A percentile compares a stretch with the other conserved stretches of the same genome.
phyloP scores from a whole-genome alignment of 176 grass and related monocot genomes.

The Musa beccarii region DNA sequence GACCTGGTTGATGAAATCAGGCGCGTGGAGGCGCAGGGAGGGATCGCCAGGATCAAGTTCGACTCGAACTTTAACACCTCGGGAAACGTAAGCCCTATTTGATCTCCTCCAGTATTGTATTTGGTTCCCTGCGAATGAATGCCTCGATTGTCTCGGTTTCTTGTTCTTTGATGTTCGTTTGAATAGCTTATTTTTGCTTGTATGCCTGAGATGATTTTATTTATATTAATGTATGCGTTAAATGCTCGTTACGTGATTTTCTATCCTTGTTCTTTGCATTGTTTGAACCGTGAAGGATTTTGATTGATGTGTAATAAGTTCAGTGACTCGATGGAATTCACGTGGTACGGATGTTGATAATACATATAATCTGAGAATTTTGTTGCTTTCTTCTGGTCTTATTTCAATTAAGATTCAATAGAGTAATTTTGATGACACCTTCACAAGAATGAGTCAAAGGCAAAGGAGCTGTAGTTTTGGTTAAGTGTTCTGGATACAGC shows the following conservation, averaged over 20 bases:
- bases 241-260: too few relatives aligned
- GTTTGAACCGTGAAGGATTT: neutral
- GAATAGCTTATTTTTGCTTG: neutral
- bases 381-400: too few relatives aligned
- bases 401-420: too few relatives aligned
- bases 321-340: too few relatives aligned
- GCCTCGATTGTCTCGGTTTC: conserved; percentile 1
- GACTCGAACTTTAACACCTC: conserved; percentile 50
- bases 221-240: neutral
- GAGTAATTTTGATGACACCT: too few relatives aligned
- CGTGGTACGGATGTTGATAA: too few relatives aligned
- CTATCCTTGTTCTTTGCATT: neutral
- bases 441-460: too few relatives aligned
- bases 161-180: neutral
- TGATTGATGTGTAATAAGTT: neutral
- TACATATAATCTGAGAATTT: too few relatives aligned
- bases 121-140: conserved; percentile 20
- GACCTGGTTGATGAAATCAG: conserved; percentile 96
- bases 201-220: neutral
- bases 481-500: too few relatives aligned
- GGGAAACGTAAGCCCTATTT: conserved; percentile 61
- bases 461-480: too few relatives aligned
- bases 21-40: conserved; percentile 70
- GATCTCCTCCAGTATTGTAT: neutral
- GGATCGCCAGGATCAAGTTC: conserved; percentile 77